phyloP scores from a whole-genome alignment of 2,329 filamentous ascomycete species.

The Trichoderma sp. region DNA sequence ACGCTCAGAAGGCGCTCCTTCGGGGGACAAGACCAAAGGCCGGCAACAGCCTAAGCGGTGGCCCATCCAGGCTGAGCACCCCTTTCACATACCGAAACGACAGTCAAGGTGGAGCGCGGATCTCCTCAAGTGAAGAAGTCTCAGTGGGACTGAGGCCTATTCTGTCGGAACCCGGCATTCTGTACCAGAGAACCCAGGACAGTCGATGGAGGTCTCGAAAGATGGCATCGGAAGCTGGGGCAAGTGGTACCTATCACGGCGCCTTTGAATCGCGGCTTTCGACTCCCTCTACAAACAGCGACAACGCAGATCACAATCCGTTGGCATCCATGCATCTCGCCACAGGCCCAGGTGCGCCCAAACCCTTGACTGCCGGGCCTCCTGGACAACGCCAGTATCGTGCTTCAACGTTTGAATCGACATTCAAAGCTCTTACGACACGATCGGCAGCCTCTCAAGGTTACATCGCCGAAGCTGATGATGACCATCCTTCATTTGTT shows the following conservation, averaged over 20 bases:
- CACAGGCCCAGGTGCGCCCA: slow-evolving; percentile 46
- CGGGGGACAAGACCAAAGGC: slow-evolving; percentile 32
- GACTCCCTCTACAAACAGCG: slow-evolving; percentile 24
- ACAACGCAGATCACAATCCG: slow-evolving; percentile 23
- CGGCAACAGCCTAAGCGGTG: background rate
- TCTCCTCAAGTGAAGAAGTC: background rate
- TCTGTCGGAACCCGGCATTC: slow-evolving; percentile 22
- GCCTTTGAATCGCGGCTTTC: slow-evolving; percentile 4
- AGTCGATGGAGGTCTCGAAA: slow-evolving; percentile 3
- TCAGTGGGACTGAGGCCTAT: slow-evolving; percentile 12
- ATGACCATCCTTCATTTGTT: background rate
- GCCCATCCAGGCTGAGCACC: background rate
- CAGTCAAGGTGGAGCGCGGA: background rate
- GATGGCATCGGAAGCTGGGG: background rate
- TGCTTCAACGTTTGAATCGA: slow-evolving; percentile 45
- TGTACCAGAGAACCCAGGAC: slow-evolving; percentile 13
- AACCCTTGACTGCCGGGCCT: slow-evolving; percentile 55
- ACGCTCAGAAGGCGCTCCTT: slow-evolving; percentile 49
- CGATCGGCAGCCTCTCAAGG: slow-evolving; percentile 20
- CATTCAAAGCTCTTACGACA: slow-evolving; percentile 38
- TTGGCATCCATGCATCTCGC: slow-evolving; percentile 30
- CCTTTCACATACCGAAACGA: background rate
- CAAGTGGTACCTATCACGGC: background rate
- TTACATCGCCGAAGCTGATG: background rate
- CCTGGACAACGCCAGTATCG: slow-evolving; percentile 55